Evolutionary conservation across 2,329 filamentous ascomycete species (phyloP), one percentile per base, ranked within the genome.

Genomic region (Fusarium stilboides): DNA sequence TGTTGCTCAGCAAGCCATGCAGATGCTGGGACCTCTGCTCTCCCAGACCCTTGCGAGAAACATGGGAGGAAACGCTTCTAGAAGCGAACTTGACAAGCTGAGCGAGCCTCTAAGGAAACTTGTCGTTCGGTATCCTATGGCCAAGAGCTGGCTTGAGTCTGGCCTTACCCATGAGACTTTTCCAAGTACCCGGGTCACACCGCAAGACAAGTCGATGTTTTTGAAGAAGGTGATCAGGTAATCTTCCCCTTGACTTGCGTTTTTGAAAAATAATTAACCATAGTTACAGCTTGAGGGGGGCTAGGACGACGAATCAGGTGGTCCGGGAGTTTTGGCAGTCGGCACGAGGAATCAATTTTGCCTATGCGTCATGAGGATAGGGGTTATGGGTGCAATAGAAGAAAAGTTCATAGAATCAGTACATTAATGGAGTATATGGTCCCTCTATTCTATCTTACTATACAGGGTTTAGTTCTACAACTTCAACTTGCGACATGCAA

Each of bases 271-370:
- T 19, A 24, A 53, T 61, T 65, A 24, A 65, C 26, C 2, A 8
- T 22, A 2, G 19, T 19, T 6, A 15, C 58, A 91, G 88, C 74
- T 80, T 93, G 34, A 84, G 92, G 39, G 91, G 92, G 9, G 83
- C 86, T 2, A 84, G 86, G 66, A 81, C 84, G 50, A 93, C 91
- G 5, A 92, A 90, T 67, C 85, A 89, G 56, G 83, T 92, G 1
- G 87, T 93, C 5, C 86, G 88, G 61, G 90, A 92, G 31, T 94
- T 94, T 75, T 94, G 91, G 89, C 79, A 92, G n/a, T 83, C 85
- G 3, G 90, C 89, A 65, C 83, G 91, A 64, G 87, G 87, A 8
- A 84, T 85, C 1, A 88, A 82, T 71, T 91, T 89, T 77, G 82
- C 87, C 10, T 91, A 90, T 77, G 85, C 82, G 49, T 89, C 88